Conservation (phyloP, 2,329 filamentous ascomycete species). For the Xylaria digitata region DNA sequence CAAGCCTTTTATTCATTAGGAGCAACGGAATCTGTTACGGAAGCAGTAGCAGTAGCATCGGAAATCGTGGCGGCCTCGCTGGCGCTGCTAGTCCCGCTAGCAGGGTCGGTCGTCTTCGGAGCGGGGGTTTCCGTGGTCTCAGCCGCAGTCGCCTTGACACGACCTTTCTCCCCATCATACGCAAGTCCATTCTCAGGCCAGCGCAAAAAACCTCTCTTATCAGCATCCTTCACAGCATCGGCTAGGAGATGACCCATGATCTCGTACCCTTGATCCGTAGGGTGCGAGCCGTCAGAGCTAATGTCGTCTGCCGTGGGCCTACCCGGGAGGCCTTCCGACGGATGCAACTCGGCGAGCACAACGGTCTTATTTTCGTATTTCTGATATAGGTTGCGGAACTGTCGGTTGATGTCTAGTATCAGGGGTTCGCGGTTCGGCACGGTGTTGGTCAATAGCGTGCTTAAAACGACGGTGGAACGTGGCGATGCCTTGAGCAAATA, state of each 20-base stretch:
- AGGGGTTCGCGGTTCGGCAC: conserved; percentile 44
- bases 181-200: conserved; percentile 44
- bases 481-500: conserved; percentile 48
- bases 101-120: conserved; percentile 21
- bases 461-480: conserved; percentile 47
- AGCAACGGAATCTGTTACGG: neutral
- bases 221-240: conserved; percentile 43
- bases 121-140: conserved; percentile 33
- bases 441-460: conserved; percentile 48
- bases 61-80: neutral
- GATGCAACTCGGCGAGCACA: conserved; percentile 49
- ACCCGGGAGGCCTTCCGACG: conserved; percentile 42
- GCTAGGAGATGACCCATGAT: conserved; percentile 47
- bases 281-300: conserved; percentile 47
- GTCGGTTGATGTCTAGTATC: conserved; percentile 47
- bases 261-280: conserved; percentile 45
- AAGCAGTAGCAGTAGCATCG: neutral
- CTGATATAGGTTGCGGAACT: conserved; percentile 46
- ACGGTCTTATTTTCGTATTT: conserved; percentile 46
- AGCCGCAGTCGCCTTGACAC: conserved; percentile 28
- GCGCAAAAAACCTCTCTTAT: conserved; percentile 43
- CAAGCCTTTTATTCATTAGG: neutral
- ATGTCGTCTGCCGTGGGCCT: conserved; percentile 44
- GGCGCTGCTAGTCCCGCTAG: neutral
- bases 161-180: conserved; percentile 44